Evolutionary conservation across 306 rosid species (phyloP).

Genomic region (Urtica urens): DNA sequence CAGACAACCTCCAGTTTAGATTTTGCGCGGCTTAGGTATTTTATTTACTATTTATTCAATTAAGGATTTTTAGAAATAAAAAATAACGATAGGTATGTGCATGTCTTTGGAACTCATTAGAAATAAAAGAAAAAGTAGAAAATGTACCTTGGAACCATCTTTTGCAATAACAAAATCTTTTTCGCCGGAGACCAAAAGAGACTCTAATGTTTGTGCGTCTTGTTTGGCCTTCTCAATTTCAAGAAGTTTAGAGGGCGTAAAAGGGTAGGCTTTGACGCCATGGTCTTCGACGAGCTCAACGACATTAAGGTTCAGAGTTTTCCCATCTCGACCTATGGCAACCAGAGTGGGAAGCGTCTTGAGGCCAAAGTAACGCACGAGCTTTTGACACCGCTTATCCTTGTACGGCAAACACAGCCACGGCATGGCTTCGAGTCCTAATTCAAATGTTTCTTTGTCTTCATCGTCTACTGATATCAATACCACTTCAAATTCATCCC

Average conservation of each 20-base stretch:
- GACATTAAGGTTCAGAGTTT: conserved; percentile 22
- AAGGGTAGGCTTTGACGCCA: conserved; percentile 30
- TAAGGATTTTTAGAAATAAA: too few species aligned
- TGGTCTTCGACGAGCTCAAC: conserved; percentile 25
- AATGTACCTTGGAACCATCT: conserved; percentile 25
- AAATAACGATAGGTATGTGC: neutral
- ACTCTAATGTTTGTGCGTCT: conserved; percentile 26
- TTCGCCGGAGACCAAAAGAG: conserved; percentile 29
- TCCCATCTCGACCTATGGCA: conserved; percentile 36
- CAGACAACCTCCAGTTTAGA: too few species aligned
- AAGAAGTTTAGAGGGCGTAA: conserved; percentile 21
- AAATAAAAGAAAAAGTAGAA: neutral
- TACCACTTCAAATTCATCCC: conserved; percentile 40
- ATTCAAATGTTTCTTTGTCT: conserved; percentile 18
- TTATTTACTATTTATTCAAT: too few species aligned
- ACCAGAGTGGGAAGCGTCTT: conserved; percentile 17
- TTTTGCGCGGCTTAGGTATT: too few species aligned
- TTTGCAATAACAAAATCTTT: conserved; percentile 21
- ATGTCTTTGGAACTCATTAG: neutral
- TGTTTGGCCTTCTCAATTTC: conserved; percentile 29
- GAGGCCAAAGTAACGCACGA: conserved; percentile 27
- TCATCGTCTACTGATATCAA: conserved; percentile 21
- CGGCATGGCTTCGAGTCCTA: conserved; percentile 18
- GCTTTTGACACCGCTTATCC: conserved; percentile 17
- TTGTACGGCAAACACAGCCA: conserved; percentile 37